A percentile compares a stretch with the other conserved stretches of the same genome.
Evolutionary conservation across 108 stramenopile species (phyloP).

Genomic region (Nitzschia palea): DNA sequence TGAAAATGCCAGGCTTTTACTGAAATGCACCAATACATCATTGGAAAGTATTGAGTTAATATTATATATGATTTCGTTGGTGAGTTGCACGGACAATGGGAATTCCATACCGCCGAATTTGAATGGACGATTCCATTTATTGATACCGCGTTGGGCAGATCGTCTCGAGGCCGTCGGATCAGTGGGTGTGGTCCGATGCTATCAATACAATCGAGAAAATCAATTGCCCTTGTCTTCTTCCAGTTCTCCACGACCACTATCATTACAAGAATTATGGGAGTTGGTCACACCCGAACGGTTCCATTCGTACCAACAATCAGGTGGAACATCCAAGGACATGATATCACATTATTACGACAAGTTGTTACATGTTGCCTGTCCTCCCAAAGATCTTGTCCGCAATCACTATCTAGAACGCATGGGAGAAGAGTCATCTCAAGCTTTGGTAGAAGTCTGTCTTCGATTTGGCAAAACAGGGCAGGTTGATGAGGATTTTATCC

Average conservation of each 20-base stretch:
- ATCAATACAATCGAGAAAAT: constrained; percentile 64
- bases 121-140: constrained; percentile 35
- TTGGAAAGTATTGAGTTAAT: constrained; percentile 12
- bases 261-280: constrained; percentile 55
- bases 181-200: constrained; percentile 68
- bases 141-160: constrained; percentile 73
- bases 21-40: neutral
- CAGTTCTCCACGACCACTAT: constrained; percentile 46
- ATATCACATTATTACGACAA: constrained; percentile 82
- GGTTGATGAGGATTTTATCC: constrained; percentile 63
- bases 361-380: constrained; percentile 67
- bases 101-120: constrained; percentile 55
- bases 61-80: constrained; percentile 59
- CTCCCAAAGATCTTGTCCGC: constrained; percentile 56
- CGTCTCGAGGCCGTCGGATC: constrained; percentile 71
- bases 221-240: constrained; percentile 29
- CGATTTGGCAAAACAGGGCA: constrained; percentile 53
- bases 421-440: constrained; percentile 32
- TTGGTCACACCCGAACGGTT: constrained; percentile 53
- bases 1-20: neutral
- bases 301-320: constrained; percentile 32
- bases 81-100: constrained; percentile 61
- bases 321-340: constrained; percentile 41
- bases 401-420: constrained; percentile 53
- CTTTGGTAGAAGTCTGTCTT: constrained; percentile 63